These are phyloP conservation scores for Talaromyces islandicus DNA, from an alignment of 2,329 filamentous ascomycete species.

Conservation along the genomic window DNA sequence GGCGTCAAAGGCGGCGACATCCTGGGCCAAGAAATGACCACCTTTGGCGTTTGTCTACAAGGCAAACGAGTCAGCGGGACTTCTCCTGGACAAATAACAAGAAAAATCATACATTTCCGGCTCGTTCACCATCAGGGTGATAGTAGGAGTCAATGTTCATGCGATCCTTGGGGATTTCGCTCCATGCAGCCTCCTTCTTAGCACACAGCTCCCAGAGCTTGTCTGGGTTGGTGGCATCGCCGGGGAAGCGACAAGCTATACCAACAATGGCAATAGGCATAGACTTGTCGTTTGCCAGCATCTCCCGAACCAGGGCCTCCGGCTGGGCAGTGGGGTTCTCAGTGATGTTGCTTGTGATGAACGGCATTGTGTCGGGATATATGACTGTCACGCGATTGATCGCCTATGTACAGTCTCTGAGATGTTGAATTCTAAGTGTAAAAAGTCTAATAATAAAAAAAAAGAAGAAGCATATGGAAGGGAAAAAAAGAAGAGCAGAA, in stretches of 20 bases:
- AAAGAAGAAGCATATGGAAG: background rate
- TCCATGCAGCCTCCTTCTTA: conserved; percentile 4
- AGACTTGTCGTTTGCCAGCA: background rate
- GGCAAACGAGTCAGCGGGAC: background rate
- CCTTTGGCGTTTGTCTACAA: conserved; percentile 8
- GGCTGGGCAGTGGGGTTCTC: background rate
- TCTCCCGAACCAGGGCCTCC: background rate
- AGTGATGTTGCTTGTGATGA: background rate
- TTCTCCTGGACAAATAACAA: background rate
- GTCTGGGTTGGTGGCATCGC: background rate
- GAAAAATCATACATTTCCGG: background rate
- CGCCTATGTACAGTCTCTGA: background rate
- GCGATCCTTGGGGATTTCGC: background rate
- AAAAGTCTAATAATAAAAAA: background rate
- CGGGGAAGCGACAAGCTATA: conserved; percentile 8
- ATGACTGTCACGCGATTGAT: background rate
- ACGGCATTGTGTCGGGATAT: background rate
- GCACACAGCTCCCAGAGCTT: conserved; percentile 12
- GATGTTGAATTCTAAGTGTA: background rate
- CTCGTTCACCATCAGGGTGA: background rate
- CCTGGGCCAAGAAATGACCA: conserved; percentile 13
- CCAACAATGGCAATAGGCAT: conserved; percentile 12
- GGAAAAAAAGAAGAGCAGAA: background rate
- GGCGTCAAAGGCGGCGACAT: conserved; percentile 23
- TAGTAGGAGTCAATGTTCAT: conserved; percentile 2